Evolutionary conservation across 2,329 filamentous ascomycete genomes (phyloP).

Genomic region (Alternaria atra): DNA sequence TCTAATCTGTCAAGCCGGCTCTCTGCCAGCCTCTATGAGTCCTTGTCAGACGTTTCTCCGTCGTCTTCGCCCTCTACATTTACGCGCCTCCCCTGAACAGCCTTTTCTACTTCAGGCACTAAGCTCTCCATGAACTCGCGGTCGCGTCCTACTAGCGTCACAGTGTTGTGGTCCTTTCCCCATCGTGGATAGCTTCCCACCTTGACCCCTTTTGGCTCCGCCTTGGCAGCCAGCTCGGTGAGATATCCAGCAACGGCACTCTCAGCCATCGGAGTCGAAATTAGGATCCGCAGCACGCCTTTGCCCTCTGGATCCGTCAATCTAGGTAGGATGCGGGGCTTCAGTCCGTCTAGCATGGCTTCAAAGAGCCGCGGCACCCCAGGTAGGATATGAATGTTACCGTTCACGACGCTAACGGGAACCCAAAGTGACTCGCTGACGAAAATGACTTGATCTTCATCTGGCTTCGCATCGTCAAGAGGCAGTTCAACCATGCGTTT

Average conservation of each 20-base stretch:
- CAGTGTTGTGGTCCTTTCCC: constrained; percentile 87
- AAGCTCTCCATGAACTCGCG: constrained; percentile 79
- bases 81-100: constrained; percentile 77
- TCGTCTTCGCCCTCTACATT: constrained; percentile 70
- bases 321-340: constrained; percentile 73
- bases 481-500: constrained; percentile 91
- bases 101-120: constrained; percentile 77
- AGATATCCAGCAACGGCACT: constrained; percentile 85
- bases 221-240: constrained; percentile 77
- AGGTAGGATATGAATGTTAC: constrained; percentile 91
- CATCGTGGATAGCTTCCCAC: constrained; percentile 95
- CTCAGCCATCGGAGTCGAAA: constrained; percentile 88
- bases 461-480: constrained; percentile 70
- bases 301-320: constrained; percentile 82
- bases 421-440: constrained; percentile 87
- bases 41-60: constrained; percentile 50
- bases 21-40: constrained; percentile 39
- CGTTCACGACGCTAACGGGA: constrained; percentile 86
- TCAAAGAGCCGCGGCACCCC: constrained; percentile 89
- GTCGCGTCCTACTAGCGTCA: constrained; percentile 84
- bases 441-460: constrained; percentile 79
- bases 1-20: constrained; percentile 26
- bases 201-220: constrained; percentile 81
- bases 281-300: constrained; percentile 78
- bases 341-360: constrained; percentile 78